These are phyloP conservation scores for Peltaster fructicola DNA, from an alignment of 2,329 filamentous ascomycete species.

Conservation along the genomic window DNA sequence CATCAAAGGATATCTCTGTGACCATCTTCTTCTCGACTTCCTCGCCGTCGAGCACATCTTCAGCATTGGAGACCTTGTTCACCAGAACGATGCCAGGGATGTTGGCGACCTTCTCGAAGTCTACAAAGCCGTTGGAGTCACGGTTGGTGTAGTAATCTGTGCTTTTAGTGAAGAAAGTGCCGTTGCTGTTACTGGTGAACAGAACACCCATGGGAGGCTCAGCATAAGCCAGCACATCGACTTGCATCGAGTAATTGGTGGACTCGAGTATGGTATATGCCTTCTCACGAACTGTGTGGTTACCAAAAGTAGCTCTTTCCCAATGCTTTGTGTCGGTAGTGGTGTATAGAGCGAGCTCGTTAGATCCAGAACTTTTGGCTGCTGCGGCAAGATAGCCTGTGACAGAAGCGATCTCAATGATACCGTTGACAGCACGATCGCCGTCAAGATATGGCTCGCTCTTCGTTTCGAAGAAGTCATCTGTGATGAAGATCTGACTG, in stretches of 20 bases:
- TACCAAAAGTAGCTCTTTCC: conserved; percentile 77
- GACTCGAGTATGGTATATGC: conserved; percentile 90
- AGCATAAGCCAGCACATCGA: conserved; percentile 64
- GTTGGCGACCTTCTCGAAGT: conserved; percentile 84
- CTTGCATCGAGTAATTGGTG: conserved; percentile 93
- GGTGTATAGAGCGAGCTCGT: conserved; percentile 83
- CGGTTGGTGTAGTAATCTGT: conserved; percentile 87
- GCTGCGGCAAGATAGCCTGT: conserved; percentile 80
- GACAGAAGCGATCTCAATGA: conserved; percentile 65
- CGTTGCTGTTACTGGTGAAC: conserved; percentile 93
- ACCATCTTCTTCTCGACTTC: conserved; percentile 46
- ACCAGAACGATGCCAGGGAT: conserved; percentile 87
- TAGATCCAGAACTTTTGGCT: conserved; percentile 58
- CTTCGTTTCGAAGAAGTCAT: conserved; percentile 58
- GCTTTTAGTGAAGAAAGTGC: conserved; percentile 87
- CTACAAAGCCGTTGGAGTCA: conserved; percentile 55
- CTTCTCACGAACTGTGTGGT: conserved; percentile 62
- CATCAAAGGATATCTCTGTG: conserved; percentile 83
- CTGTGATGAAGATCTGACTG: conserved; percentile 62
- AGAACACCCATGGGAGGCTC: conserved; percentile 63
- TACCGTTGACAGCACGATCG: conserved; percentile 55
- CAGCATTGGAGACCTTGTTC: conserved; percentile 74
- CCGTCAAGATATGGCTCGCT: conserved; percentile 56
- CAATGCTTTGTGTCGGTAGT: conserved; percentile 68
- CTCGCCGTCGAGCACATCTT: conserved; percentile 45